These are phyloP conservation scores for Ophiocordyceps australis DNA, from an alignment of 2,329 filamentous ascomycete genomes.

Conservation along the genomic window DNA sequence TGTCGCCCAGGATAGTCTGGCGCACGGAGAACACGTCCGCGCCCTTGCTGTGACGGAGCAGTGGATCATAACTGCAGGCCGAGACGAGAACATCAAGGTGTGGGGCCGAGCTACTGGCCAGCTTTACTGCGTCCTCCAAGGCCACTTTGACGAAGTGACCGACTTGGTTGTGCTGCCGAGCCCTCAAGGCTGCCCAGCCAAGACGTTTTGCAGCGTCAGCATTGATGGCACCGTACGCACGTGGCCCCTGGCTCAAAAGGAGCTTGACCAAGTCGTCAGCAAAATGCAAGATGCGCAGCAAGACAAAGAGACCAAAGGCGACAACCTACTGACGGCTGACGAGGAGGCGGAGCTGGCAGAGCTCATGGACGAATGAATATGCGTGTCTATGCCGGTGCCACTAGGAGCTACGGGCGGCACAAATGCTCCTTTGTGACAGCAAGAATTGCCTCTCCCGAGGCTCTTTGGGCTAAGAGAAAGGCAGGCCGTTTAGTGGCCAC, in stretches of 20 bases:
- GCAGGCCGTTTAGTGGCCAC: too few species aligned
- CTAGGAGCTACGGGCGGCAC: too few species aligned
- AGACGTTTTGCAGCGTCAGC: constrained; percentile 57
- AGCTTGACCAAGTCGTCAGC: constrained; percentile 29
- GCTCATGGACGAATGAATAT: constrained; percentile 66
- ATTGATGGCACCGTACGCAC: constrained; percentile 79
- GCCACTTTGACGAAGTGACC: constrained; percentile 89
- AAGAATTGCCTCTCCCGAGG: too few species aligned
- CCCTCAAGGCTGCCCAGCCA: constrained; percentile 10
- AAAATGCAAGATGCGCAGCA: constrained; percentile 26
- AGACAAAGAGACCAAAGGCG: constrained; percentile 24
- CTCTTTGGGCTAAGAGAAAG: too few species aligned
- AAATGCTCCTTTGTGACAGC: too few species aligned
- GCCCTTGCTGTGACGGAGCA: constrained; percentile 58
- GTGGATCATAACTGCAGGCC: constrained; percentile 73
- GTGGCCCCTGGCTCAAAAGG: constrained; percentile 56
- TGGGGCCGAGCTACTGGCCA: constrained; percentile 66
- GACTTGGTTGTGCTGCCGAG: constrained; percentile 46
- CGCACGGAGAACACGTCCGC: constrained; percentile 80
- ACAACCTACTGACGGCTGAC: constrained; percentile 55
- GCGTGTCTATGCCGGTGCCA: too few species aligned
- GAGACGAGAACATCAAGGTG: constrained; percentile 80
- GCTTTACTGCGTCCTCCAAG: constrained; percentile 55
- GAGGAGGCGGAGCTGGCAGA: constrained; percentile 88
- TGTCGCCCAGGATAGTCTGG: constrained; percentile 50